phyloP scores from a whole-genome alignment of 1,139 yeast species.

The Candida sp. region DNA sequence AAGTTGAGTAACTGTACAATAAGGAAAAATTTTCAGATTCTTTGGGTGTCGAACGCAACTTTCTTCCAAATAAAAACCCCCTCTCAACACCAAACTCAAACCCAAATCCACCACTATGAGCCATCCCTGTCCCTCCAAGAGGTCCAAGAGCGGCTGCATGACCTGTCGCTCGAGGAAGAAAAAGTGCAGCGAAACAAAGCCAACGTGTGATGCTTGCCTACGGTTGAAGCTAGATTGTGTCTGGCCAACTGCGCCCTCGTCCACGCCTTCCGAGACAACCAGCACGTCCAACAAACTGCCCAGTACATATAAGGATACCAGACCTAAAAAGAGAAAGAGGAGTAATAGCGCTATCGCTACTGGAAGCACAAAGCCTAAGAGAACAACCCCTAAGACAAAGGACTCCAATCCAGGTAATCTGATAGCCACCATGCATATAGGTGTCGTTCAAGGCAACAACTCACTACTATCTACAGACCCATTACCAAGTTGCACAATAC shows the following conservation, averaged over 20 bases:
- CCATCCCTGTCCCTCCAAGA: background rate
- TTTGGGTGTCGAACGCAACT: too few relatives aligned
- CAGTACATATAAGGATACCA: background rate
- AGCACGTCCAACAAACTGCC: background rate
- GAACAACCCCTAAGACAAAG: background rate
- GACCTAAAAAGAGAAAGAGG: background rate
- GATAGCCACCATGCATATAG: background rate
- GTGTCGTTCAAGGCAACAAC: background rate
- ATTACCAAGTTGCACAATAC: background rate
- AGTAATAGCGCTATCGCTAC: background rate
- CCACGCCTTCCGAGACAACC: background rate
- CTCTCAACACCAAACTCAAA: too few relatives aligned
- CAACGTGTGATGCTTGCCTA: conserved; percentile 26
- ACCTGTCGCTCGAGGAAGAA: conserved; percentile 22
- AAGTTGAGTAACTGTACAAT: background rate
- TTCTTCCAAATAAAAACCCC: too few relatives aligned
- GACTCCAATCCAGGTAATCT: background rate
- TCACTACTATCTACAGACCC: background rate
- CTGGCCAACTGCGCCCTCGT: conserved; percentile 4
- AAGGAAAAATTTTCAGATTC: background rate
- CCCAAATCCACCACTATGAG: too few relatives aligned
- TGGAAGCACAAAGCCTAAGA: background rate
- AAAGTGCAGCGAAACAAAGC: conserved; percentile 33
- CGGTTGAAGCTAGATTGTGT: conserved; percentile 10
- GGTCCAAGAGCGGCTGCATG: conserved; percentile 19